phyloP scores from a whole-genome alignment of 225 moss, liverwort and hornwort species.

The Anthoceros angustus region DNA sequence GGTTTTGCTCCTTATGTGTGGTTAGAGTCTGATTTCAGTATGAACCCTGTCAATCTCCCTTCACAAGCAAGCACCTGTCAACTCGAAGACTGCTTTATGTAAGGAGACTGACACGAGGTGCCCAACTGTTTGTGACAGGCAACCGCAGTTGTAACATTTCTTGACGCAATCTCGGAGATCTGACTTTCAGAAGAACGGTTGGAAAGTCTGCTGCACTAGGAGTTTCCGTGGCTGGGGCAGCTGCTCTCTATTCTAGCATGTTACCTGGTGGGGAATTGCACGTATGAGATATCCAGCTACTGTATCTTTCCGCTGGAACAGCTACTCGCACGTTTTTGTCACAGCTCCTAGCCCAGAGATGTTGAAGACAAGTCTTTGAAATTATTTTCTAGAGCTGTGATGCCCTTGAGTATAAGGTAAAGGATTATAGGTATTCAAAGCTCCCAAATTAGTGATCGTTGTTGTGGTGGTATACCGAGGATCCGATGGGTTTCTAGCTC shows the following conservation, averaged over 20 bases:
- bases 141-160: slow-evolving; percentile 74
- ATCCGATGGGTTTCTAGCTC: too few species aligned
- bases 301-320: slow-evolving; percentile 9
- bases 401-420: slow-evolving; percentile 80
- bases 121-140: slow-evolving; percentile 29
- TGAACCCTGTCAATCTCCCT: neutral
- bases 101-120: neutral
- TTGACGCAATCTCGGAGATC: slow-evolving; percentile 77
- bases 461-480: too few species aligned
- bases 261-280: neutral
- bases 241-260: slow-evolving; percentile 20
- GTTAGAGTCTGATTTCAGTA: neutral
- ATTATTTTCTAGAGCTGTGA: slow-evolving; percentile 91
- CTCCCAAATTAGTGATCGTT: neutral
- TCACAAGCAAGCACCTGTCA: neutral
- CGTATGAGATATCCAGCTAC: neutral
- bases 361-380: slow-evolving; percentile 79
- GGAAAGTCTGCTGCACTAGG: slow-evolving; percentile 92
- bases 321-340: slow-evolving; percentile 89
- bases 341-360: slow-evolving; percentile 95
- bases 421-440: too few species aligned
- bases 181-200: slow-evolving; percentile 78
- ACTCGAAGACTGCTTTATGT: neutral
- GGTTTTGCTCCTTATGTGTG: neutral
- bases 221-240: slow-evolving; percentile 76